These are phyloP conservation scores for Pyrenophora teres DNA, from an alignment of 2,329 filamentous ascomycete genomes.

Conservation along the genomic window DNA sequence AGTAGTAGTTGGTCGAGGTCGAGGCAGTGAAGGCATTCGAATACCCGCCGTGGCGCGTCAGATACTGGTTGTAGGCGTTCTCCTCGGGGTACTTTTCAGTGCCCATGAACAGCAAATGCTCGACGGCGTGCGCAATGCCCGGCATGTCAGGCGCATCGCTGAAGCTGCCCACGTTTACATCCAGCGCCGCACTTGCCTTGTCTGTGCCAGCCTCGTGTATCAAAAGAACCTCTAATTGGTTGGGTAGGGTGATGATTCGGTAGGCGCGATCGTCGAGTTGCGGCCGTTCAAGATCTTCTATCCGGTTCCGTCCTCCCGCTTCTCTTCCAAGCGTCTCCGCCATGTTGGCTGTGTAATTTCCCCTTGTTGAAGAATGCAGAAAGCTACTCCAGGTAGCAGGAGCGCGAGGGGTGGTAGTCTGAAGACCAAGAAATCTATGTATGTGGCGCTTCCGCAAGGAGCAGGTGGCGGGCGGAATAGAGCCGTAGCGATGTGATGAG, in stretches of 20 bases:
- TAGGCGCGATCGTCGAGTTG: slow-evolving; percentile 85
- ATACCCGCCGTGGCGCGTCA: slow-evolving; percentile 84
- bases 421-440: slow-evolving; percentile 22
- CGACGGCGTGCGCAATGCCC: slow-evolving; percentile 93
- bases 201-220: slow-evolving; percentile 95
- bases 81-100: slow-evolving; percentile 86
- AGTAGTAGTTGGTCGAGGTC: slow-evolving; percentile 97
- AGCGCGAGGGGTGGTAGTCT: slow-evolving; percentile 17
- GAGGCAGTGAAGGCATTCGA: slow-evolving; percentile 95
- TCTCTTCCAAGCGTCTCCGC: slow-evolving; percentile 33
- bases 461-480: slow-evolving; percentile 25
- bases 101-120: slow-evolving; percentile 97
- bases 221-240: slow-evolving; percentile 86
- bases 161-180: slow-evolving; percentile 95
- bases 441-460: slow-evolving; percentile 20
- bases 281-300: slow-evolving; percentile 78
- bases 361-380: slow-evolving; percentile 9
- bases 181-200: slow-evolving; percentile 93
- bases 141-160: slow-evolving; percentile 90
- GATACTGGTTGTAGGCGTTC: slow-evolving; percentile 90
- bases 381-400: slow-evolving; percentile 16
- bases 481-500: slow-evolving; percentile 19
- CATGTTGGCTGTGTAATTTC: slow-evolving; percentile 29
- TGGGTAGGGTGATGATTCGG: slow-evolving; percentile 80
- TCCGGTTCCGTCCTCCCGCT: slow-evolving; percentile 36